Base-by-base conservation (phyloP, 2,329 filamentous ascomycete species). In the Pseudonectria buxi region DNA sequence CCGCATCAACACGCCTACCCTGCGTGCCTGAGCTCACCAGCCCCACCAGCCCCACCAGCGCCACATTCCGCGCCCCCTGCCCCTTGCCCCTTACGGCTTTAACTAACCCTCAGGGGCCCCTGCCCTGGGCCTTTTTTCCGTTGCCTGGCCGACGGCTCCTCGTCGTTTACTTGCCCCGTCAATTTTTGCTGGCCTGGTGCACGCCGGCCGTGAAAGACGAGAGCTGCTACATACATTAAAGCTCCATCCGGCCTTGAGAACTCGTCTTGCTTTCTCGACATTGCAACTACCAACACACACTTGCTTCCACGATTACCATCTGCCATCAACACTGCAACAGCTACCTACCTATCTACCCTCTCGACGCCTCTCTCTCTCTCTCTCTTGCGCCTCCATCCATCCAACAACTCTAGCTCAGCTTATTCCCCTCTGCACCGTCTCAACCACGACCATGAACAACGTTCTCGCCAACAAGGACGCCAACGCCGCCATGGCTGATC, bases 401-500 rank as follows among this genome's bases (percentile, higher is more conserved):
- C 14, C 22, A 13, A 26, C 28, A 14, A 3, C 30, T 13, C 15
- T 11, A 24, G 7, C 18, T n/a, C 24, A 33, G 22, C 26, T 28
- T 24, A 14, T 27, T 32, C 16, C 14, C n/a, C 29, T 25, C 27
- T n/a, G n/a, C 35, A 28, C 27, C 28, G 32, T 31, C 30, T 38
- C 26, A 76, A 76, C 55, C 31, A 58, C 45, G 49, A 82, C 81
- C 76, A 73, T 74, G 41, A 44, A 62, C 59, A 76, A 70, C 62
- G 65, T 81, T 49, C 78, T 86, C 61, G 65, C 68, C 50, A 66
- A 74, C 55, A 79, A 79, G 64, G 79, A 85, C 65, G 69, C 73
- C 64, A 86, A 86, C 64, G 67, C 67, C 40, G 45, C 68, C 45
- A 61, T 74, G 46, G 39, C 56, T 18, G 56, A 59, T 41, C 54